phyloP scores from a whole-genome alignment of 1,284 basidiomycete species.

The Cryptococcus jaspeensis region DNA sequence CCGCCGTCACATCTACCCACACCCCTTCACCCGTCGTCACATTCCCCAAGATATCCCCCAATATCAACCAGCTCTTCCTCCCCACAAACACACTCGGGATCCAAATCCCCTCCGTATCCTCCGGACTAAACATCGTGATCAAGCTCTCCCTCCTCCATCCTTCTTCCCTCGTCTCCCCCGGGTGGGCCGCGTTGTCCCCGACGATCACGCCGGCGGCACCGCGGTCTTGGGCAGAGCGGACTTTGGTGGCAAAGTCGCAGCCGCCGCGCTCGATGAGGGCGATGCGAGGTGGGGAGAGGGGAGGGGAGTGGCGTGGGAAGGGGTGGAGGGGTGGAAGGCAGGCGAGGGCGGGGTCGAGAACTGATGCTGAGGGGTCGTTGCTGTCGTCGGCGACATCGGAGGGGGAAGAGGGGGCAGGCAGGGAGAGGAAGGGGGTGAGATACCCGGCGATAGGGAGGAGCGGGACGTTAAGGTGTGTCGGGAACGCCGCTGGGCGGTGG shows the following conservation, averaged over 20 bases:
- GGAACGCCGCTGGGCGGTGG: slow-evolving; percentile 50
- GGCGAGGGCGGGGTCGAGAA: slow-evolving; percentile 7
- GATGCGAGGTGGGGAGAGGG: slow-evolving; percentile 51
- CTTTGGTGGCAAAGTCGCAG: slow-evolving; percentile 86
- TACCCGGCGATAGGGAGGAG: slow-evolving; percentile 37
- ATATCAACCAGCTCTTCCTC: slow-evolving; percentile 49
- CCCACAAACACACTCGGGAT: slow-evolving; percentile 55
- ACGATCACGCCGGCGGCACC: slow-evolving; percentile 88
- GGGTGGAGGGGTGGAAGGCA: slow-evolving; percentile 30
- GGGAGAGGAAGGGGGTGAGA: slow-evolving; percentile 31
- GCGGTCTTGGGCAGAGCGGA: slow-evolving; percentile 71
- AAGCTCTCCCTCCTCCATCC: slow-evolving; percentile 72
- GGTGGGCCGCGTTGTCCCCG: slow-evolving; percentile 59
- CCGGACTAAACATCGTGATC: slow-evolving; percentile 84
- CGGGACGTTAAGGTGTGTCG: slow-evolving; percentile 25
- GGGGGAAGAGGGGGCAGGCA: slow-evolving; percentile 2
- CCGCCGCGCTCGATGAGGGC: slow-evolving; percentile 80
- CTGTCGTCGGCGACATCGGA: background rate
- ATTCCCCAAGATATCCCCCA: slow-evolving; percentile 45
- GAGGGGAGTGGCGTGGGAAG: background rate
- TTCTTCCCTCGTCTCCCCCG: slow-evolving; percentile 54
- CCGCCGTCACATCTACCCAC: slow-evolving; percentile 41
- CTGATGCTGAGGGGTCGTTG: background rate
- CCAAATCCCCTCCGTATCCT: slow-evolving; percentile 51
- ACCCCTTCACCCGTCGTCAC: slow-evolving; percentile 26